Evolutionary conservation across 2,329 filamentous ascomycete species (phyloP).

Genomic region (Sclerotinia borealis): DNA sequence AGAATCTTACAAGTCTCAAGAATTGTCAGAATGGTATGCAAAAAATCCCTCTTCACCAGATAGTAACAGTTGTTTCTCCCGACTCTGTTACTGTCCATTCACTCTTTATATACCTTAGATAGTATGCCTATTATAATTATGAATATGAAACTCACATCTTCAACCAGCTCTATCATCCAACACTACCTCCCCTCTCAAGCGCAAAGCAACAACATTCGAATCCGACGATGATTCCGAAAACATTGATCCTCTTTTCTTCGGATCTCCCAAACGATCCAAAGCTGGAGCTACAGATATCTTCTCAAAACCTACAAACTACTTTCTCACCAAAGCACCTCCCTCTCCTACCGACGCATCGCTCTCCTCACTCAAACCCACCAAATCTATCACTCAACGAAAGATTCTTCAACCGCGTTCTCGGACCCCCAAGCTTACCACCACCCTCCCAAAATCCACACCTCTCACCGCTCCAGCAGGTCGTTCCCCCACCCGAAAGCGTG

Average conservation of each 20-base stretch:
- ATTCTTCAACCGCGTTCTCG: constrained; percentile 50
- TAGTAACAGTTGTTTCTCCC: background rate
- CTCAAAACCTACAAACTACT: constrained; percentile 17
- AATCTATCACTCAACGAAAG: constrained; percentile 28
- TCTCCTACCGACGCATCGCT: constrained; percentile 26
- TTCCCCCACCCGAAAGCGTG: constrained; percentile 70
- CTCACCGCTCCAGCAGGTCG: constrained; percentile 69
- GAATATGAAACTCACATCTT: constrained; percentile 24
- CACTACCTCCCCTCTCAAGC: constrained; percentile 40
- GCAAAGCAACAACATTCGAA: constrained; percentile 48
- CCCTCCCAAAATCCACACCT: constrained; percentile 44
- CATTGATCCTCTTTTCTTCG: constrained; percentile 50
- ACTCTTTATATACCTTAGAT: background rate
- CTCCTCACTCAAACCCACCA: constrained; percentile 20
- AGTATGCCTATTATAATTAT: background rate
- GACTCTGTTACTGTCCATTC: background rate
- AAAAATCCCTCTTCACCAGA: constrained; percentile 3
- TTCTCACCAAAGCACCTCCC: constrained; percentile 32
- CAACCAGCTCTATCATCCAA: constrained; percentile 13
- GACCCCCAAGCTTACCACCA: constrained; percentile 38
- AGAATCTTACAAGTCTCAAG: constrained; percentile 67
- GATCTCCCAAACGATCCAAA: constrained; percentile 44
- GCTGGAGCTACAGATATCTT: background rate
- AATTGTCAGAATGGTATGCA: constrained; percentile 66
- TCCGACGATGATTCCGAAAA: constrained; percentile 53